phyloP scores from a whole-genome alignment of 2,329 filamentous ascomycete species.

The Xylaria sp. region DNA sequence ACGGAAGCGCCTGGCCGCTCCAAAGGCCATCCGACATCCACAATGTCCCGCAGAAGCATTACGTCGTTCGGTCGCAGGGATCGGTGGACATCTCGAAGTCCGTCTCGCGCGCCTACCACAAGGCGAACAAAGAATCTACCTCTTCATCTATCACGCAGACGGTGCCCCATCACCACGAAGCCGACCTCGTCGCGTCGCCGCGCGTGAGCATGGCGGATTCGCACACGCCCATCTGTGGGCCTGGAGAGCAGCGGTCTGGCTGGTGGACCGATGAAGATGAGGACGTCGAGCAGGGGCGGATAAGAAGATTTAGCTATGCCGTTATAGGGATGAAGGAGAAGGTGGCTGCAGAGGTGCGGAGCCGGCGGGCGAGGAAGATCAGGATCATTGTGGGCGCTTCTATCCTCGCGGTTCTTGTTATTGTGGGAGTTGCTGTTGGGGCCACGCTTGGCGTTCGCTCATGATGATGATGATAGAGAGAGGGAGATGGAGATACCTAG shows the following conservation, averaged over 20 bases:
- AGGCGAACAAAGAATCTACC: conserved; percentile 28
- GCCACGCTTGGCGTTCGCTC: conserved; percentile 32
- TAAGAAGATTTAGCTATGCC: conserved; percentile 20
- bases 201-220: conserved; percentile 31
- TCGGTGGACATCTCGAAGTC: conserved; percentile 1
- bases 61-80: conserved; percentile 21
- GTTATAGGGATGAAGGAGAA: conserved; percentile 23
- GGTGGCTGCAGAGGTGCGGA: conserved; percentile 20
- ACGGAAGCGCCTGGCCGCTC: conserved; percentile 28
- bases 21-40: conserved; percentile 30
- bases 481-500: not conserved
- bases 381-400: conserved; percentile 33
- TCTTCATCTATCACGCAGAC: conserved; percentile 10
- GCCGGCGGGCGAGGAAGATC: conserved; percentile 33
- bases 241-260: conserved; percentile 35
- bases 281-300: conserved; percentile 16
- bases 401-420: conserved; percentile 34
- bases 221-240: conserved; percentile 28
- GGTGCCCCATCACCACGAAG: not conserved
- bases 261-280: conserved; percentile 38
- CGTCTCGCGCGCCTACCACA: conserved; percentile 5
- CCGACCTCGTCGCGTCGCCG: conserved; percentile 15
- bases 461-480: not conserved
- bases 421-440: conserved; percentile 41
- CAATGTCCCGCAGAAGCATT: conserved; percentile 17